These are phyloP conservation scores for Neofusicoccum parvum DNA, from an alignment of 2,329 filamentous ascomycete genomes.

Conservation along the genomic window DNA sequence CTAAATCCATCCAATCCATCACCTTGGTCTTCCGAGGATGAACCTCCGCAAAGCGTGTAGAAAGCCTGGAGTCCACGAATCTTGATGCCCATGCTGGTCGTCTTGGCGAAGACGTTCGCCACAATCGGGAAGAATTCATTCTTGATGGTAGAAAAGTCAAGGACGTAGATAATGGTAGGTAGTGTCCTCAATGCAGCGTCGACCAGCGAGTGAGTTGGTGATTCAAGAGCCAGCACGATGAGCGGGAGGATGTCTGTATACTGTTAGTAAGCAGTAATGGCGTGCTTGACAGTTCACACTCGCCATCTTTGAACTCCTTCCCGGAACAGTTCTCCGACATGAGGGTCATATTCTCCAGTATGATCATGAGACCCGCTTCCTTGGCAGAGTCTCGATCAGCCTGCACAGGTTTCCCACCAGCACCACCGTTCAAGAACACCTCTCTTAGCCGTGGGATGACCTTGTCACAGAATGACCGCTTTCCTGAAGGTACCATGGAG, in stretches of 20 bases:
- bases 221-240: constrained; percentile 80
- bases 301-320: constrained; percentile 92
- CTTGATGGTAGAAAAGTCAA: constrained; percentile 97
- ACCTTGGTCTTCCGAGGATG: constrained; percentile 49
- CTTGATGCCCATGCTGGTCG: constrained; percentile 92
- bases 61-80: constrained; percentile 90
- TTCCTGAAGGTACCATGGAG: constrained; percentile 73
- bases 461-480: constrained; percentile 78
- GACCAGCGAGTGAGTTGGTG: constrained; percentile 83
- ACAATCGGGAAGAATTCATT: constrained; percentile 95
- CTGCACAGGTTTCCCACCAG: constrained; percentile 47
- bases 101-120: constrained; percentile 86
- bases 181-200: constrained; percentile 81
- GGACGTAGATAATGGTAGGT: constrained; percentile 76
- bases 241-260: constrained; percentile 80
- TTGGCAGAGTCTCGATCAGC: constrained; percentile 77
- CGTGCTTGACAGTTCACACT: constrained; percentile 32
- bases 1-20: constrained; percentile 77
- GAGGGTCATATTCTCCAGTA: constrained; percentile 78
- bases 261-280: background rate
- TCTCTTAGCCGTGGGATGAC: constrained; percentile 84
- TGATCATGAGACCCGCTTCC: constrained; percentile 88
- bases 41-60: constrained; percentile 81
- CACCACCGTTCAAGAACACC: constrained; percentile 68
- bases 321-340: constrained; percentile 81